These are phyloP conservation scores for Globisporangium carolinianum DNA, from an alignment of 352 stramenopile genomes.

Conservation along the genomic window DNA sequence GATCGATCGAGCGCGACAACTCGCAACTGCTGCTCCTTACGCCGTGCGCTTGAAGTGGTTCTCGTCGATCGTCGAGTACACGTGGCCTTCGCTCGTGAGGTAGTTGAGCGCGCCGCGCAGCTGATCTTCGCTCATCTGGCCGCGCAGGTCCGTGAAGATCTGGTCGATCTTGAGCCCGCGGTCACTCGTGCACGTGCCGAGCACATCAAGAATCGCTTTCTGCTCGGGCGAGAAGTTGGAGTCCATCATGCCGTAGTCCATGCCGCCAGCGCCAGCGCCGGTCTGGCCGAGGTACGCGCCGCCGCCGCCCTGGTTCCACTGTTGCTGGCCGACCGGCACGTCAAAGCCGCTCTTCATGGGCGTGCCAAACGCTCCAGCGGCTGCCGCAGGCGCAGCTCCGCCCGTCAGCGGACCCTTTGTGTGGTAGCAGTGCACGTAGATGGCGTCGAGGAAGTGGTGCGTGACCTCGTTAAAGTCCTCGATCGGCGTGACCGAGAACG, in stretches of 20 bases:
- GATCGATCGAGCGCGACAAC: background rate
- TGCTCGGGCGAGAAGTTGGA: slow-evolving; percentile 72
- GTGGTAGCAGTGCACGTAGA: slow-evolving; percentile 89
- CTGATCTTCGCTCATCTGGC: slow-evolving; percentile 59
- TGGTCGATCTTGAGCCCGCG: slow-evolving; percentile 77
- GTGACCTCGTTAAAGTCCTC: slow-evolving; percentile 93
- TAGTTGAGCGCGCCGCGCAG: slow-evolving; percentile 67
- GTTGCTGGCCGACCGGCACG: slow-evolving; percentile 15
- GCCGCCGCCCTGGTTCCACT: slow-evolving; percentile 21
- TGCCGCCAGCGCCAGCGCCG: slow-evolving; percentile 14
- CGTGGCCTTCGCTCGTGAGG: slow-evolving; percentile 82
- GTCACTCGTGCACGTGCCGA: slow-evolving; percentile 65
- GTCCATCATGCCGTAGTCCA: slow-evolving; percentile 69
- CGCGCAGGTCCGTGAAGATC: slow-evolving; percentile 55
- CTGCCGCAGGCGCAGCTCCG: slow-evolving; percentile 16
- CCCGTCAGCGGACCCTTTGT: slow-evolving; percentile 49
- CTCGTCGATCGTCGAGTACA: slow-evolving; percentile 90
- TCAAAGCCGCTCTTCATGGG: slow-evolving; percentile 30
- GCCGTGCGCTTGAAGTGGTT: slow-evolving; percentile 87
- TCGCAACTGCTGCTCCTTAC: slow-evolving; percentile 17
- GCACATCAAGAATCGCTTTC: slow-evolving; percentile 71
- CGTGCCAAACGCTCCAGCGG: slow-evolving; percentile 19
- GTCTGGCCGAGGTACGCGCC: slow-evolving; percentile 19
- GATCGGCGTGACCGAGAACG: slow-evolving; percentile 81
- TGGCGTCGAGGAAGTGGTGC: slow-evolving; percentile 92